A percentile compares a stretch with the other conserved stretches of the same genome.
These are phyloP conservation scores for Aristolochia fimbriata DNA, from an alignment of 164 flowering plant species.

Conservation along the genomic window DNA sequence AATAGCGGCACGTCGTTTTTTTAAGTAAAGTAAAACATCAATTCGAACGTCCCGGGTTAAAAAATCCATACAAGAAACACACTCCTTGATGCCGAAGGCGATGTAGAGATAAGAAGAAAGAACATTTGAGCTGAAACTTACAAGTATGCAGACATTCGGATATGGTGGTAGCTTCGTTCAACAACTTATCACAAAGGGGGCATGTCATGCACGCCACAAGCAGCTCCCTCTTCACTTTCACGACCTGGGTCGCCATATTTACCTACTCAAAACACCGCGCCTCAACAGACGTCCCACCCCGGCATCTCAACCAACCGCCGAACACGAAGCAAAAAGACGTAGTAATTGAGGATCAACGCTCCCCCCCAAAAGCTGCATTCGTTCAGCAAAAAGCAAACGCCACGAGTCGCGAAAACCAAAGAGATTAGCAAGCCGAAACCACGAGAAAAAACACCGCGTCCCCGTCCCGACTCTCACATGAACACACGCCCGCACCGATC, in stretches of 20 bases:
- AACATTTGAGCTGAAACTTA: conserved; percentile 20
- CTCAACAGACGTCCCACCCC: conserved; percentile 16
- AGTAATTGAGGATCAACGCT: not conserved
- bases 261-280: conserved; percentile 6
- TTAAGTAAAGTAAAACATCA: too few species aligned
- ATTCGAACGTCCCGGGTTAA: too few species aligned
- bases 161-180: conserved; percentile 81
- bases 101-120: too few species aligned
- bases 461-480: too few species aligned
- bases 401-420: conserved; percentile 27
- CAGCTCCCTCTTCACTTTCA: conserved; percentile 53
- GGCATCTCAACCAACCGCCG: conserved; percentile 28
- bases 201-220: conserved; percentile 87
- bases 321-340: too few species aligned
- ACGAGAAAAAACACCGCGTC: conserved; percentile 1
- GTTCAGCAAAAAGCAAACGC: not conserved
- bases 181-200: conserved; percentile 68
- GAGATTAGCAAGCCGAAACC: not conserved
- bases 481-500: too few species aligned
- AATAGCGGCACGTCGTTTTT: too few species aligned
- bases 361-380: not conserved
- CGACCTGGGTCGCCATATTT: conserved; percentile 51
- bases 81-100: too few species aligned
- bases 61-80: not conserved
- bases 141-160: conserved; percentile 94